Conservation (phyloP, 1,139 yeast species). For the Lodderomyces margitis region DNA sequence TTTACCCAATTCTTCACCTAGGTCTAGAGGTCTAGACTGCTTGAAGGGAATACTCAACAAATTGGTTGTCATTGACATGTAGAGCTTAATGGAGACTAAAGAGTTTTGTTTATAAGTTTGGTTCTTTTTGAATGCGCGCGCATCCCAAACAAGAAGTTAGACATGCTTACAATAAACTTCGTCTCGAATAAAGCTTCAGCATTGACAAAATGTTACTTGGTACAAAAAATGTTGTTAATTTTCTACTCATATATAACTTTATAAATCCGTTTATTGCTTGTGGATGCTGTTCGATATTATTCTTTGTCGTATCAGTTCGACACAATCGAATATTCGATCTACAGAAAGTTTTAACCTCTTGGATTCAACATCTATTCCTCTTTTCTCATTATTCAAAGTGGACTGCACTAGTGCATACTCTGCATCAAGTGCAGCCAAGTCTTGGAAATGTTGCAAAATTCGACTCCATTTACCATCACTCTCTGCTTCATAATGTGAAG, state of each 20-base stretch:
- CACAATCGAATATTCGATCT: constrained; percentile 1
- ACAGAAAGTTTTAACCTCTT: constrained; percentile 4
- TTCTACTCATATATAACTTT: too few relatives aligned
- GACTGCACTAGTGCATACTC: constrained; percentile 4
- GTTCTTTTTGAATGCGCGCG: too few relatives aligned
- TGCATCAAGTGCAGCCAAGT: constrained; percentile 7
- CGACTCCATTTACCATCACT: too few relatives aligned
- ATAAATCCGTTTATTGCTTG: too few relatives aligned
- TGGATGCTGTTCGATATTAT: neutral
- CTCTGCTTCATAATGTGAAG: too few relatives aligned
- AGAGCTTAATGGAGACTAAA: too few relatives aligned
- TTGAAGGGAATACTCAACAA: constrained; percentile 54
- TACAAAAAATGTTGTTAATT: too few relatives aligned
- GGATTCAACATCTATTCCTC: constrained; percentile 3
- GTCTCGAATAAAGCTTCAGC: too few relatives aligned
- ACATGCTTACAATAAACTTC: too few relatives aligned
- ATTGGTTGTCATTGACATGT: constrained; percentile 39
- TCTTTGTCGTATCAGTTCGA: neutral
- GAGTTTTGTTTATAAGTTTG: too few relatives aligned
- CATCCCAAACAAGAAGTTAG: too few relatives aligned
- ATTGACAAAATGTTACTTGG: too few relatives aligned
- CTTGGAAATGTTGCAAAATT: neutral
- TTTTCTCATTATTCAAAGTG: constrained; percentile 6
- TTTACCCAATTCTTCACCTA: constrained; percentile 45
- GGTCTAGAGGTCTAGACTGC: constrained; percentile 45